Base-by-base conservation (phyloP, 2,329 filamentous ascomycete genomes). In the Fusarium pilosicola region DNA sequence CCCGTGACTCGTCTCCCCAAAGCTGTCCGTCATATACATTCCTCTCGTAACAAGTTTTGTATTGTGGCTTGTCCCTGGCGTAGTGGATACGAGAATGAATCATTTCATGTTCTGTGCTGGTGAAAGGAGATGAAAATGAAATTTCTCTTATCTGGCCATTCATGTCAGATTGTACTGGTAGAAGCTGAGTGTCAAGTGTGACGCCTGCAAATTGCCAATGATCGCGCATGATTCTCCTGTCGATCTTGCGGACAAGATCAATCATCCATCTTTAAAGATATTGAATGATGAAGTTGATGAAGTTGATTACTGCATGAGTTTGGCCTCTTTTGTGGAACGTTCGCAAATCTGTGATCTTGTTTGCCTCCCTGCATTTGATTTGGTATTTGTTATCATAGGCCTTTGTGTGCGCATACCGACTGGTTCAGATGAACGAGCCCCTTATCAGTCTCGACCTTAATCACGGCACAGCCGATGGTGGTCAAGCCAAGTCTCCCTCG, bases 221-320 rank as follows among this genome's bases (percentile, higher is more conserved):
- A 71, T 73, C 73, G 62, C 48, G 45, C 44, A 55, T 65, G 26
- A 71, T 76, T 71, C 73, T 77, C 74, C 73, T 77, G 75, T 74
- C 66, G 75, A 77, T 77, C 75, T 65, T 34, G 38, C 39, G n/a
- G 64, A 64, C 48, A 49, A 68, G 63, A 68, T 72, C 62, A 57
- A 44, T 55, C 55, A 36, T 59, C 48, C 59, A 58, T 68, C 48
- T 56, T 38, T 58, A 42, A 22, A 24, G 18, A 18, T 22, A 26
- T 42, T 68, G n/a, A 39, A 68, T 64, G 62, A 73, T 63, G 48
- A 46, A 63, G 42, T 56, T 64, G 62, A 73, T 63, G 48, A 46
- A 63, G 42, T 56, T 70, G 39, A 71, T 61, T 61, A 51, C 32
- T 59, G 18, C 13, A 26, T 46, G n/a, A 20, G 49, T 52, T 61